phyloP scores from a whole-genome alignment of 164 flowering plant genomes.

The Aristolochia contorta region DNA sequence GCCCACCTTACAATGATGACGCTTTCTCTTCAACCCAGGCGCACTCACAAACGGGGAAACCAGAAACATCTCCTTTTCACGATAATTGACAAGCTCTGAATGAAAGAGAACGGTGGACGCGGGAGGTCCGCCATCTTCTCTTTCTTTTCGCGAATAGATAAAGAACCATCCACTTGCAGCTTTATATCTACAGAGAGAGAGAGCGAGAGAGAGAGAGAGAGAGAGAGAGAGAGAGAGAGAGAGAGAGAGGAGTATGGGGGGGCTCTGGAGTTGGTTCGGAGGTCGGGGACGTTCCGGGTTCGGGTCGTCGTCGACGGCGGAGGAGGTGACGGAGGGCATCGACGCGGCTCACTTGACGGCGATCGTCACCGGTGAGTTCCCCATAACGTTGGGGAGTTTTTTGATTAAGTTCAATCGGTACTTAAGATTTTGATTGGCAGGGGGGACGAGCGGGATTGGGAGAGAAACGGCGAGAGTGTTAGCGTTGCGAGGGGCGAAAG shows the following conservation, averaged over 20 bases:
- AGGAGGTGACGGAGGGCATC: constrained; percentile 22
- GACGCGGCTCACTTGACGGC: constrained; percentile 26
- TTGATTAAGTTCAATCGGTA: no score
- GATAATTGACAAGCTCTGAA: no score
- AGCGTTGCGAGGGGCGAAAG: constrained; percentile 61
- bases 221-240: not conserved
- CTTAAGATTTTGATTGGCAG: constrained; percentile 12
- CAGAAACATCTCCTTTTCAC: no score
- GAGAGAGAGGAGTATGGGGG: not conserved
- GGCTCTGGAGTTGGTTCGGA: constrained; percentile 8
- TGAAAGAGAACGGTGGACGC: not conserved
- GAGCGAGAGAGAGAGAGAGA: not conserved
- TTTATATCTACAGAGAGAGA: not conserved
- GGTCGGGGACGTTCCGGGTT: constrained; percentile 16
- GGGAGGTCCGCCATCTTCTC: constrained; percentile 6
- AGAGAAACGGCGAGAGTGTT: constrained; percentile 42
- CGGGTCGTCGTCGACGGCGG: constrained; percentile 17
- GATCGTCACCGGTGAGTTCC: constrained; percentile 17
- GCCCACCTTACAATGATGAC: no score
- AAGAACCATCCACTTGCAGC: not conserved
- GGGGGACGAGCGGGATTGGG: constrained; percentile 18
- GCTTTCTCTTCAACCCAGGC: no score
- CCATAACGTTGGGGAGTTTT: no score
- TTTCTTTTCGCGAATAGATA: not conserved
- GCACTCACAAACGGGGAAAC: no score